Percentiles rank a stretch among this genome's conserved stretches.
These are phyloP conservation scores for Hypoxylon lienhwacheense DNA, from an alignment of 495 filamentous ascomycete species.

Conservation along the genomic window DNA sequence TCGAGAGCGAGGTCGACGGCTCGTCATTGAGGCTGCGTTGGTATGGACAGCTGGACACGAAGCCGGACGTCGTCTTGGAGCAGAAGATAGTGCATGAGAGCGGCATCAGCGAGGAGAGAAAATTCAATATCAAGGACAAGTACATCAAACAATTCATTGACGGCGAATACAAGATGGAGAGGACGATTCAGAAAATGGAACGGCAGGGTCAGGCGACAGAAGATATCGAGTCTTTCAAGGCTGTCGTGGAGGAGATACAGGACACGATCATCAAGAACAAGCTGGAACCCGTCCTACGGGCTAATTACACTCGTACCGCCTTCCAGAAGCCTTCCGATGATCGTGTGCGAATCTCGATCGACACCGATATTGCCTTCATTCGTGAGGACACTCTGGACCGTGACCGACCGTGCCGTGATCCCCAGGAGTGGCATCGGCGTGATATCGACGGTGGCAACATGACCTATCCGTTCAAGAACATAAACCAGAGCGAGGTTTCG, in stretches of 20 bases:
- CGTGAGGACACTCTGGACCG: constrained; percentile 85
- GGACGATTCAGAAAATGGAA: constrained; percentile 80
- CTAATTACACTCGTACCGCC: constrained; percentile 91
- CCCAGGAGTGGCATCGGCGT: constrained; percentile 82
- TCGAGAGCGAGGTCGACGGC: constrained; percentile 73
- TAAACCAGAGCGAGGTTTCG: constrained; percentile 89
- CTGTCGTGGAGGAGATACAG: constrained; percentile 76
- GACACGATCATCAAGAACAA: constrained; percentile 74
- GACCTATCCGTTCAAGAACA: constrained; percentile 79
- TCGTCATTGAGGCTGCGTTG: constrained; percentile 85
- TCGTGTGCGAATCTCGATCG: constrained; percentile 86
- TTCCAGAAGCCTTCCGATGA: constrained; percentile 96
- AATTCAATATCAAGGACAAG: constrained; percentile 87
- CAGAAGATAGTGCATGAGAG: constrained; percentile 83
- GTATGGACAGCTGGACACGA: constrained; percentile 81
- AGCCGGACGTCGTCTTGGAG: constrained; percentile 79
- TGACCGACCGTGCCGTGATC: constrained; percentile 83
- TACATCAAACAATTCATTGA: constrained; percentile 87
- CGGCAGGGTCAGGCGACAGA: constrained; percentile 60
- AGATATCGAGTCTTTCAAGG: constrained; percentile 68
- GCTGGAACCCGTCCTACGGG: constrained; percentile 82
- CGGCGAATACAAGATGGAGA: constrained; percentile 90
- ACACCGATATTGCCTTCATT: constrained; percentile 90
- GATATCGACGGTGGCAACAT: constrained; percentile 85
- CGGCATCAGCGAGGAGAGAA: constrained; percentile 72